Percentiles rank a stretch among this genome's conserved stretches.
Conservation (phyloP, 179 eudicot species). For the Beta corolliflora region DNA sequence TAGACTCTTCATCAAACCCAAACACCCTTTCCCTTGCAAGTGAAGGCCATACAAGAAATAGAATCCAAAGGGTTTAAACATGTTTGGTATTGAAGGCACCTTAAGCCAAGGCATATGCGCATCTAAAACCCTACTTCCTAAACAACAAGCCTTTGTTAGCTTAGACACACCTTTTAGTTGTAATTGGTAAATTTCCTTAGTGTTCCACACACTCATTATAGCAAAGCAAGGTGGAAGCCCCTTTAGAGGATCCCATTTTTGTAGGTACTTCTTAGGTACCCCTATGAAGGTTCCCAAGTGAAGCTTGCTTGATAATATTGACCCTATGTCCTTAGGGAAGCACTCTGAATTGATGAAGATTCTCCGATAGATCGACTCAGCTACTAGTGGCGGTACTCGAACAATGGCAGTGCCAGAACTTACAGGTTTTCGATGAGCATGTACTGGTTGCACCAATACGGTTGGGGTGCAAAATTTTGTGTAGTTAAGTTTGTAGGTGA, state of each 20-base stretch:
- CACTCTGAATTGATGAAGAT: constrained; percentile 50
- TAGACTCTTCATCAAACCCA: constrained; percentile 61
- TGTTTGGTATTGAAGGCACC: constrained; percentile 73
- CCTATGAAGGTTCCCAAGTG: constrained; percentile 78
- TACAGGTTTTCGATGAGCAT: constrained; percentile 63
- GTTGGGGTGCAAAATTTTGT: constrained; percentile 58
- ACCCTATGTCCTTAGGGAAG: constrained; percentile 68
- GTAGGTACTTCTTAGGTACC: constrained; percentile 46
- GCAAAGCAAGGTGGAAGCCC: constrained; percentile 66
- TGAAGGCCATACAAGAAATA: constrained; percentile 78
- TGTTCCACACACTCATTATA: constrained; percentile 80
- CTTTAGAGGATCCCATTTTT: constrained; percentile 51
- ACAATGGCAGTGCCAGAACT: constrained; percentile 42
- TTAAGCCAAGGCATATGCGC: constrained; percentile 72
- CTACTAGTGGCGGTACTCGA: constrained; percentile 42
- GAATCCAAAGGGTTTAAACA: constrained; percentile 69
- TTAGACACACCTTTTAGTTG: constrained; percentile 75
- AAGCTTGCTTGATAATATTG: constrained; percentile 50
- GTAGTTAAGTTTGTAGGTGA: constrained; percentile 60
- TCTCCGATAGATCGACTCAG: constrained; percentile 47
- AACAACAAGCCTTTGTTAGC: constrained; percentile 51
- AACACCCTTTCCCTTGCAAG: constrained; percentile 66
- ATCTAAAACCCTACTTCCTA: constrained; percentile 68
- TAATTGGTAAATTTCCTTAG: constrained; percentile 69
- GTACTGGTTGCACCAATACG: constrained; percentile 78